A percentile compares a stretch with the other conserved stretches of the same genome.
Evolutionary conservation across 352 stramenopile genomes (phyloP).

Genomic region (Globisporangium paddicum): DNA sequence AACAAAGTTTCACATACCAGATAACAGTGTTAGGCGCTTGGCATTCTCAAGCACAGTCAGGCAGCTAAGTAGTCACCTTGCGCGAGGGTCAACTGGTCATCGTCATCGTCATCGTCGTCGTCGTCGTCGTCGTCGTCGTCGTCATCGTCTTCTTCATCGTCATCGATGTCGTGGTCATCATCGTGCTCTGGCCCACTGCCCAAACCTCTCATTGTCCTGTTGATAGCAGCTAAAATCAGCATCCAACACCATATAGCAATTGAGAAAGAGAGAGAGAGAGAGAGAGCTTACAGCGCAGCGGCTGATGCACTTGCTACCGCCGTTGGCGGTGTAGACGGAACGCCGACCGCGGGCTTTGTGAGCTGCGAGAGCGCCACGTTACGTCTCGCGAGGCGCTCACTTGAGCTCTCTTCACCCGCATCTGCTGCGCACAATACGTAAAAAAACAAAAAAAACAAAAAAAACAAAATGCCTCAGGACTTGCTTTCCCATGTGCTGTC

Average conservation of each 20-base stretch:
- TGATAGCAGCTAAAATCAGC: neutral
- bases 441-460: neutral
- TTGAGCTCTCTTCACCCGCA: constrained; percentile 15
- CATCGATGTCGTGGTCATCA: constrained; percentile 13
- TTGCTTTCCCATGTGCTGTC: too few species aligned
- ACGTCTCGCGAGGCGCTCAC: constrained; percentile 39
- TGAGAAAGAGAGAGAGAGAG: too few species aligned
- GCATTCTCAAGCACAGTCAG: too few species aligned
- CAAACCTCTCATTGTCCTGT: neutral
- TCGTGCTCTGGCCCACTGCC: constrained; percentile 12
- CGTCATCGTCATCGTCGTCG: constrained; percentile 43
- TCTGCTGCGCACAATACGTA: neutral
- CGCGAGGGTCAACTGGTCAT: constrained; percentile 54
- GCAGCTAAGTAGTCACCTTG: constrained; percentile 33
- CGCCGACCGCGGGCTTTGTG: constrained; percentile 19
- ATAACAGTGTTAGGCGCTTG: too few species aligned
- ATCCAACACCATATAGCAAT: neutral
- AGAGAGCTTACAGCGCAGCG: too few species aligned
- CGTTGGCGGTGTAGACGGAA: too few species aligned
- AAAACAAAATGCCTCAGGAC: neutral
- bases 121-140: constrained; percentile 44
- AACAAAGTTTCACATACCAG: too few species aligned
- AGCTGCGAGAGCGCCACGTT: constrained; percentile 63
- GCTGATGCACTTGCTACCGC: too few species aligned
- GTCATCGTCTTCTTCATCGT: constrained; percentile 27